Evolutionary conservation across 208 protist genomes (phyloP).

Genomic region (Wallacemonas collosoma): DNA sequence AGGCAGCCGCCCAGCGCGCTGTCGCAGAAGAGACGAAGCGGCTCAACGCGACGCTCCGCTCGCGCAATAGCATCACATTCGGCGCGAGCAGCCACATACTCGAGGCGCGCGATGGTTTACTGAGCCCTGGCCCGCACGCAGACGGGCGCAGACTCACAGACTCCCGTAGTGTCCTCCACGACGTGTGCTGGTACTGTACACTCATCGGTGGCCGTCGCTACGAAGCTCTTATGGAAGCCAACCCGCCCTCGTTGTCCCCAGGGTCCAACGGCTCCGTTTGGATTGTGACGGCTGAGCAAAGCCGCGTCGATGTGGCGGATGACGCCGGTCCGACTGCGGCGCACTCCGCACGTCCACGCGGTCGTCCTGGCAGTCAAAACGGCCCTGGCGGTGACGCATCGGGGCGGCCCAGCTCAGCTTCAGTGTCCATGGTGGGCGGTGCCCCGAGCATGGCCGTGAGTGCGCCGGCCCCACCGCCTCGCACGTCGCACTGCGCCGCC

Average conservation of each 20-base stretch:
- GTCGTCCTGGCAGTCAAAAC: conserved; percentile 8
- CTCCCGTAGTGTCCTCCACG: background rate
- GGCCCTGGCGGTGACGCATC: background rate
- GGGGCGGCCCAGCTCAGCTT: background rate
- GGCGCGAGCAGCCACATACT: background rate
- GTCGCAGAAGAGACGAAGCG: conserved; percentile 7
- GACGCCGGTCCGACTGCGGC: background rate
- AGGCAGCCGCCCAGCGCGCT: conserved; percentile 3
- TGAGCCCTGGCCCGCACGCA: background rate
- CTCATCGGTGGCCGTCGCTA: background rate
- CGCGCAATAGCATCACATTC: conserved; percentile 16
- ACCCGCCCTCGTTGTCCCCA: background rate
- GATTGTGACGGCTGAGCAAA: background rate
- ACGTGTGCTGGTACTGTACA: background rate
- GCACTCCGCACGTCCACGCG: background rate
- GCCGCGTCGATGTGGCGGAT: background rate
- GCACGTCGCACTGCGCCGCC: conserved; percentile 64
- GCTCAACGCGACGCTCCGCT: conserved; percentile 12
- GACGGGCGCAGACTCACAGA: background rate
- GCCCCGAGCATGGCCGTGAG: conserved; percentile 5
- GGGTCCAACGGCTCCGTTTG: background rate
- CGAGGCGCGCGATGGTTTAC: conserved; percentile 16
- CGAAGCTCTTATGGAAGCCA: background rate
- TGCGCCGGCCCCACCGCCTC: conserved; percentile 37
- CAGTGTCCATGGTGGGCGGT: background rate